phyloP scores from a whole-genome alignment of 108 stramenopile genomes.

The Cyclotella sp. region DNA sequence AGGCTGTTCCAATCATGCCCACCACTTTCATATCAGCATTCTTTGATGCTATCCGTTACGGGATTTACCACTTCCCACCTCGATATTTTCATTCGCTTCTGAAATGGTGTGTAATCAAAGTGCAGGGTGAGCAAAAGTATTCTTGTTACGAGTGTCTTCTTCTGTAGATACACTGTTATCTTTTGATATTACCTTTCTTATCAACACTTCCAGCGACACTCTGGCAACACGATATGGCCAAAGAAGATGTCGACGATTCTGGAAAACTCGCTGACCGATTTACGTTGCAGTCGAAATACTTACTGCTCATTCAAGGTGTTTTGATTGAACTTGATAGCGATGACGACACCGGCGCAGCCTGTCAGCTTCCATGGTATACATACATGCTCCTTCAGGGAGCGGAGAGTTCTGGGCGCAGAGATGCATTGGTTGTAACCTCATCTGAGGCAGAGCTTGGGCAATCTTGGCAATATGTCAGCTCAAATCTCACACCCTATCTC shows the following conservation, averaged over 20 bases:
- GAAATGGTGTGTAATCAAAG: conserved; percentile 64
- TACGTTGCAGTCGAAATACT: conserved; percentile 84
- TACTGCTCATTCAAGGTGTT: conserved; percentile 77
- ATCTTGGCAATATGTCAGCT: conserved; percentile 74
- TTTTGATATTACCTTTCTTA: neutral
- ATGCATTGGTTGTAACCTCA: conserved; percentile 8
- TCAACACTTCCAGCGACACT: conserved; percentile 41
- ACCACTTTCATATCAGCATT: conserved; percentile 69
- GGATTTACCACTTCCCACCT: conserved; percentile 73
- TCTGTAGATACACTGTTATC: neutral
- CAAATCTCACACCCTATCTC: conserved; percentile 65
- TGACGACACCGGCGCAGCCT: conserved; percentile 34
- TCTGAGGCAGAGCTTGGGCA: conserved; percentile 40
- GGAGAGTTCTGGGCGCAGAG: neutral
- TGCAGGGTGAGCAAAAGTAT: conserved; percentile 34
- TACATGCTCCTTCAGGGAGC: conserved; percentile 25
- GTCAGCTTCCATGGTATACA: conserved; percentile 47
- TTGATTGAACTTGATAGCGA: conserved; percentile 81
- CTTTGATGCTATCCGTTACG: conserved; percentile 78
- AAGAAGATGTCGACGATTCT: conserved; percentile 33
- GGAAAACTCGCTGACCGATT: conserved; percentile 71
- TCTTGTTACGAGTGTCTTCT: no score
- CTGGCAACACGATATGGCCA: conserved; percentile 68
- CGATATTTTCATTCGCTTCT: conserved; percentile 63
- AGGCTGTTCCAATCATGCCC: conserved; percentile 79